These are phyloP conservation scores for Ophiostoma populinum DNA, from an alignment of 2,329 filamentous ascomycete genomes.

Conservation along the genomic window DNA sequence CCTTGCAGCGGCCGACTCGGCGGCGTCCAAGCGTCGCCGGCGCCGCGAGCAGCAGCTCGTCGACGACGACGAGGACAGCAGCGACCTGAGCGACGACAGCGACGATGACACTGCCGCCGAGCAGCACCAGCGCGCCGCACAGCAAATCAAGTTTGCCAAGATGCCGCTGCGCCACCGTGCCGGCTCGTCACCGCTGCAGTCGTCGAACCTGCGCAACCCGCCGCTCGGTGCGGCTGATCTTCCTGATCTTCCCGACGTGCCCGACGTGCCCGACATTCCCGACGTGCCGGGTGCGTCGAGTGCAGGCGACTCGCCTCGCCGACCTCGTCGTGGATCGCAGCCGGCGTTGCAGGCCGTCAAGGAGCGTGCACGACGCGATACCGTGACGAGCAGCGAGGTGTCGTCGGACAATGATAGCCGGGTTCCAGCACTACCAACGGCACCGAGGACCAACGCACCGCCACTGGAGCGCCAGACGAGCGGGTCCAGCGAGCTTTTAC, in stretches of 20 bases:
- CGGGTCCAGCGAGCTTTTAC: no score
- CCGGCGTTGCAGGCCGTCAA: constrained; percentile 53
- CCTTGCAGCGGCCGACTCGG: no score
- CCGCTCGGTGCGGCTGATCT: constrained; percentile 21
- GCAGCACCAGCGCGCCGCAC: constrained; percentile 42
- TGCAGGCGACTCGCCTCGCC: constrained; percentile 24
- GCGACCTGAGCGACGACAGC: constrained; percentile 51
- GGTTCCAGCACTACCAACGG: constrained; percentile 4
- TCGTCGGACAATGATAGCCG: constrained; percentile 57
- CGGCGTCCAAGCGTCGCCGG: constrained; percentile 47
- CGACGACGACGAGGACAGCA: constrained; percentile 75
- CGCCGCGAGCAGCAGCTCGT: constrained; percentile 49
- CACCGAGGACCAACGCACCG: no score
- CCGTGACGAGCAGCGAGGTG: constrained; percentile 66
- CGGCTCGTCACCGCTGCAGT: constrained; percentile 72
- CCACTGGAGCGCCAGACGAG: no score
- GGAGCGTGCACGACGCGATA: constrained; percentile 53
- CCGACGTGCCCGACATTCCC: no score
- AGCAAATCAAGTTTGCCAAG: constrained; percentile 91
- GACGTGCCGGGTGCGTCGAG: no score
- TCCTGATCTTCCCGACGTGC: neutral
- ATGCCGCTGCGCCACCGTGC: constrained; percentile 79
- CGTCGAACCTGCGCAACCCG: constrained; percentile 41
- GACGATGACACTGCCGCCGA: constrained; percentile 2
- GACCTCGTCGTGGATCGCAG: constrained; percentile 47